Conservation (phyloP, 441 rosid genomes). For the Mallotus japonicus region DNA sequence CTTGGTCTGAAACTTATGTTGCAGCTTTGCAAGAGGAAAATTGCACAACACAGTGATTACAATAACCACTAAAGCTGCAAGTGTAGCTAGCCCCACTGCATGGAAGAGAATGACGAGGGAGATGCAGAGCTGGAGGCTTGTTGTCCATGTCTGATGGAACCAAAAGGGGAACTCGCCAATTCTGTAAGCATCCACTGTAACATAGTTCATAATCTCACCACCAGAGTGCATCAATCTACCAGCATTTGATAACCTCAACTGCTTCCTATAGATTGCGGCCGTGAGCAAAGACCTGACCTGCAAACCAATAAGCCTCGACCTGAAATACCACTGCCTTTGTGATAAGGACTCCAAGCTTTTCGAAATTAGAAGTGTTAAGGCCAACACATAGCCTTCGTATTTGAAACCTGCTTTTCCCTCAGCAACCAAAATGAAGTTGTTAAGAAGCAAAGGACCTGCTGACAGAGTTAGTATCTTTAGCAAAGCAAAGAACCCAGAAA, state of each 20-base stretch:
- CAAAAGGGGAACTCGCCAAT: conserved; percentile 95
- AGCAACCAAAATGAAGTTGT: conserved; percentile 82
- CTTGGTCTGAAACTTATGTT: conserved; percentile 66
- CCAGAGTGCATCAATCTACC: conserved; percentile 74
- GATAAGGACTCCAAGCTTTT: conserved; percentile 79
- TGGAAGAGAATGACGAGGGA: conserved; percentile 70
- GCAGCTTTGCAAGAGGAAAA: conserved; percentile 72
- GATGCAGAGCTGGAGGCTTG: conserved; percentile 77
- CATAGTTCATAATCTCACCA: conserved; percentile 90
- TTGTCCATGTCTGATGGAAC: conserved; percentile 97
- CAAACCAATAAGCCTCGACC: conserved; percentile 77
- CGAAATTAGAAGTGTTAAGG: conserved; percentile 52
- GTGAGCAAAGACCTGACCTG: conserved; percentile 79
- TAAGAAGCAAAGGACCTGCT: conserved; percentile 80
- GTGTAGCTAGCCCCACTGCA: conserved; percentile 84
- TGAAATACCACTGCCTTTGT: conserved; percentile 91
- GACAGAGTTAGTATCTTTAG: conserved; percentile 69
- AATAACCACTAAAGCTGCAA: conserved; percentile 72
- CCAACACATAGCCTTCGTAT: conserved; percentile 81
- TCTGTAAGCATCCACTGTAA: conserved; percentile 86
- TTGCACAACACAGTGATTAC: conserved; percentile 64
- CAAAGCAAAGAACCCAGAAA: conserved; percentile 88
- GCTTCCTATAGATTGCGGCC: conserved; percentile 85
- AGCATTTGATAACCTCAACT: conserved; percentile 71
- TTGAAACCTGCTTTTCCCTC: conserved; percentile 66